Conservation (phyloP, 331 rosid genomes). For the Arachis monticola region DNA sequence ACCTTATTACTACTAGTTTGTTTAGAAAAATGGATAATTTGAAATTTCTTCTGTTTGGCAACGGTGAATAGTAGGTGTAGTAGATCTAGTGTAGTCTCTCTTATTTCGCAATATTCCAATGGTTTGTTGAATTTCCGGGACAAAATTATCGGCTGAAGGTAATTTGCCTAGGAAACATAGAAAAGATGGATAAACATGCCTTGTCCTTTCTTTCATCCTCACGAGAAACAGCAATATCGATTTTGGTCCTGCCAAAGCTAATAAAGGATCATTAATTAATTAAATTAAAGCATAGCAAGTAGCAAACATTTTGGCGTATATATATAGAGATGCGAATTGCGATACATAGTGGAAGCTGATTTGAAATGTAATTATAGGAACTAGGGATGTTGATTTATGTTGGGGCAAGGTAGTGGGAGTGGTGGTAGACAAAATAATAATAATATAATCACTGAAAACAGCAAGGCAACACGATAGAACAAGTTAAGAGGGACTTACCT, state of each 20-base stretch:
- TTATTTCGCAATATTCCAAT: slow-evolving; percentile 11
- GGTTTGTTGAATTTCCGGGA: not conserved
- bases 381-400: not conserved
- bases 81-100: not conserved
- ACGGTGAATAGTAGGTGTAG: slow-evolving; percentile 10
- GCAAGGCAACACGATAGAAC: not conserved
- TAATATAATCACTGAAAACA: not conserved
- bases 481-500: slow-evolving; percentile 13
- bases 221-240: not conserved
- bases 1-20: no score
- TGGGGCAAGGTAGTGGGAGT: not conserved
- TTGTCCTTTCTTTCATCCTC: slow-evolving; percentile 30
- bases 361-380: not conserved
- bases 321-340: not conserved
- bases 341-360: not conserved
- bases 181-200: slow-evolving; percentile 3
- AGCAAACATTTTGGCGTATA: no score
- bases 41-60: not conserved
- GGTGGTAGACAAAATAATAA: slow-evolving; percentile 16
- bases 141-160: not conserved
- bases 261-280: not conserved
- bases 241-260: slow-evolving; percentile 34
- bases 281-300: not conserved
- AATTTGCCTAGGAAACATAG: slow-evolving; percentile 31
- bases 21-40: no score